Evolutionary conservation across 352 stramenopile species (phyloP).

Genomic region (Pythium angustatum): DNA sequence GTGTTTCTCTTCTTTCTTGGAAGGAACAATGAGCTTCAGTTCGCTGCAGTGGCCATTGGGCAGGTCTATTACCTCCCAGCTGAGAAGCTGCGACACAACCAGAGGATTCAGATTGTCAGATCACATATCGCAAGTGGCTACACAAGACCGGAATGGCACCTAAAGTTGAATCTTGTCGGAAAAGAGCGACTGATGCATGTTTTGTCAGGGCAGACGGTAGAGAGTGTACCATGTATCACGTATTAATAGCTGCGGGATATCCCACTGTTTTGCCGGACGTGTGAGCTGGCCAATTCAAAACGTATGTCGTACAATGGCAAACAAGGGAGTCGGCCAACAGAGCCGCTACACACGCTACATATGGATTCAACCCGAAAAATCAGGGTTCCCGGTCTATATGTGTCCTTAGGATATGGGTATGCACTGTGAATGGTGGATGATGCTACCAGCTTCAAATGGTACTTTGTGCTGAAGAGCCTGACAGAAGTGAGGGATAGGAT

Average conservation of each 20-base stretch:
- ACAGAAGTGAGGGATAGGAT: constrained; percentile 7
- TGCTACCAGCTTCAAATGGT: constrained; percentile 21
- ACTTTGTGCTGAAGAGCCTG: constrained; percentile 14
- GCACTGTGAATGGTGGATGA: constrained; percentile 23
- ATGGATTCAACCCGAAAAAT: constrained; percentile 16
- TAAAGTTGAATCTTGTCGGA: constrained; percentile 8
- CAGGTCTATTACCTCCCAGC: constrained; percentile 17
- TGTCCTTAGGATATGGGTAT: constrained; percentile 15
- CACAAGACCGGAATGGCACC: constrained; percentile 4
- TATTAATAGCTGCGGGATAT: constrained; percentile 1
- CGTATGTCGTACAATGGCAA: constrained; percentile 15
- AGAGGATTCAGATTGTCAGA: neutral
- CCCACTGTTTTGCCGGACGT: constrained; percentile 10
- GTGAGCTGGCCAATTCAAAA: constrained; percentile 6
- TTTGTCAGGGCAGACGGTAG: constrained; percentile 10
- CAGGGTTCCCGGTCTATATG: constrained; percentile 9
- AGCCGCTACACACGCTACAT: constrained; percentile 11
- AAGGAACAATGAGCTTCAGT: constrained; percentile 6
- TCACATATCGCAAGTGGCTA: neutral
- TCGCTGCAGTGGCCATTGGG: constrained; percentile 3
- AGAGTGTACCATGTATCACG: constrained; percentile 7
- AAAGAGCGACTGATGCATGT: constrained; percentile 14
- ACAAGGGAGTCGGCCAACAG: neutral
- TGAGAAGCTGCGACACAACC: neutral
- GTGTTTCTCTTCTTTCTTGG: constrained; percentile 16